Evolutionary conservation across 108 stramenopile genomes (phyloP), one percentile per base, ranked within the genome.

Genomic region (Mediolabrus comicus): DNA sequence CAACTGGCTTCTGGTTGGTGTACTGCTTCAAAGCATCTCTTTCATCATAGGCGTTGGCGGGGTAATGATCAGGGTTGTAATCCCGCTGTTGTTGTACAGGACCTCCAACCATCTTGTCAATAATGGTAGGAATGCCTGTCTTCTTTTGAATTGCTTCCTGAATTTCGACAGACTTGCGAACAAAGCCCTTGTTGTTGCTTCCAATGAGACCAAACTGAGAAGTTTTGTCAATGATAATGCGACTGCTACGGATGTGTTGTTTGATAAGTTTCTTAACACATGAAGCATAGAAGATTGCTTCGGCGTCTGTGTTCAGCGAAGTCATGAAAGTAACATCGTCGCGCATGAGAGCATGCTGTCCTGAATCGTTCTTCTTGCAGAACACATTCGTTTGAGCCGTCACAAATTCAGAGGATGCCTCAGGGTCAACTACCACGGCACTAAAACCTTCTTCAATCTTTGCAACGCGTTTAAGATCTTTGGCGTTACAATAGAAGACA

Each of bases 21-120:
- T 71, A 71, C 64, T 74, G 72, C 35, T 65, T 60, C 72, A 71
- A 32, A 57, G 80, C 62, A 52, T 80, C 79, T 6, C 68, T 59
- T 43, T 75, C 74, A 12, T 80, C 79, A 38, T 80, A 80, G 9
- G 73, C 73, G 56, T 81, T 77, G 16, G 72, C 38, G 9, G 71
- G 71, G 52, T 77, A 81, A 49, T 81, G 75, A 59, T 81, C 73
- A 4, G 80, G 75, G 46, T 81, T 68, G 38, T 69, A 81, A 1
- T 64, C 25, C 39, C 65, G 67, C 33, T 81, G 80, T 41, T 74
- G 73, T 49, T 76, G 72, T 5, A 77, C 75, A 1, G 65, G 75
- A 33, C 73, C 75, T 14, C 59, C 80, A 26, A 72, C 63, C 72
- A 81, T 75, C 65, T 81, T 81, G 34, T 69, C 62, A 55, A 81